phyloP scores from a whole-genome alignment of 805 yeast species.

The Pichia scutulata region DNA sequence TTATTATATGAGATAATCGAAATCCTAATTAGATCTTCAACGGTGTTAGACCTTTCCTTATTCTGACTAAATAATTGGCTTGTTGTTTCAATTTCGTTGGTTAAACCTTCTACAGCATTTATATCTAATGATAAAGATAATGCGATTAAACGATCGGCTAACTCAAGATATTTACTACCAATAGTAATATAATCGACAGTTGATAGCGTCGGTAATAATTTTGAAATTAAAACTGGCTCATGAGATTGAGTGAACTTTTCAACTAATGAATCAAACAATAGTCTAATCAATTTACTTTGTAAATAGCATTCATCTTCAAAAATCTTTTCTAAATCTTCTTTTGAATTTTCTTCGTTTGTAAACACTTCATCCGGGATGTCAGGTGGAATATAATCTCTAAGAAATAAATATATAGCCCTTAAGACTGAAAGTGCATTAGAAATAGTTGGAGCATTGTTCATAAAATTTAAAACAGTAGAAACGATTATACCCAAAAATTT shows the following conservation, averaged over 20 bases:
- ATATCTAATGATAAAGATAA: slow-evolving; percentile 63
- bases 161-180: slow-evolving; percentile 11
- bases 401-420: slow-evolving; percentile 58
- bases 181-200: background rate
- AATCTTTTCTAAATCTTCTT: slow-evolving; percentile 31
- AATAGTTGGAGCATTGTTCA: slow-evolving; percentile 33
- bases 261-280: slow-evolving; percentile 46
- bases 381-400: slow-evolving; percentile 50
- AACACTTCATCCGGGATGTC: slow-evolving; percentile 31
- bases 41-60: slow-evolving; percentile 21
- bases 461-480: slow-evolving; percentile 46
- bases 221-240: background rate
- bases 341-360: slow-evolving; percentile 27
- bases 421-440: slow-evolving; percentile 29
- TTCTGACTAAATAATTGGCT: slow-evolving; percentile 32
- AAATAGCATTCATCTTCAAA: slow-evolving; percentile 50
- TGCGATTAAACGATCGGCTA: slow-evolving; percentile 23
- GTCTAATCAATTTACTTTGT: slow-evolving; percentile 58
- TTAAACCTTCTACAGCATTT: slow-evolving; percentile 38
- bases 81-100: slow-evolving; percentile 30
- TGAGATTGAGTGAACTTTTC: slow-evolving; percentile 1
- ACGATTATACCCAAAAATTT: slow-evolving; percentile 67
- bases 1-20: slow-evolving; percentile 37
- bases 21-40: slow-evolving; percentile 34
- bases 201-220: background rate